Evolutionary conservation across 805 yeast species (phyloP), one percentile per base, ranked within the genome.

Genomic region (Danielia reshetovae): DNA sequence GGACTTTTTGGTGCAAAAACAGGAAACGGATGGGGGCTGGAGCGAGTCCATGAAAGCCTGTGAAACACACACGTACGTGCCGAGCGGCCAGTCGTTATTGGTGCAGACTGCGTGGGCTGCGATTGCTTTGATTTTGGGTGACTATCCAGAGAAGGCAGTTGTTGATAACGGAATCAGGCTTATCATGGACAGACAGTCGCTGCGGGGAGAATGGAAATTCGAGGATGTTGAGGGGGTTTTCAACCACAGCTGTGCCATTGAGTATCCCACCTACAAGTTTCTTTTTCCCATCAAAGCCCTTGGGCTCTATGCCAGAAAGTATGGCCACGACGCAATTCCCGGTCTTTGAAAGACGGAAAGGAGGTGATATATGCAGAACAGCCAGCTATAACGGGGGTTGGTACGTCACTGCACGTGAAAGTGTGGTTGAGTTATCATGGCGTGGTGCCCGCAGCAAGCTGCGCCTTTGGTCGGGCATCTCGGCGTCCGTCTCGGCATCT

Each of bases 41-140:
- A 85, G 95, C 36, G 99, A 93, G 60, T 75, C 85, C 7, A 87
- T 90, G 85, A 81, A 90, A 54, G 78, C 94, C 3, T 79, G 90
- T 50, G 97, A 90, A 54, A 72, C 89, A 0, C 78, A 74, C 40
- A 68, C 81, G 0, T 90, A 88, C 57, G 84, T 89, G 2, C 77
- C 79, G 29, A 74, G 77, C 10, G 63, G 65, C 3, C 68, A 66
- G 16, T 78, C 95, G 2, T 68, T 81, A 33, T 81, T 81, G 0
- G 96, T 90, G 1, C 97, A 89, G 55, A 88, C 97, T 0, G 74
- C 96, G 0, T 93, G 98, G 98, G 94, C 83, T 0, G 48, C 85
- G 5, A 83, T 93, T 44, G 95, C 90, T 0, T 67, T 93, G 32
- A 46, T 93, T 16, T 57, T 87, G 30, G 96, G 94, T 0, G 71